A percentile compares a stretch with the other conserved stretches of the same genome.
phyloP scores from a whole-genome alignment of 208 protist species.

The Porcisia deanei region DNA sequence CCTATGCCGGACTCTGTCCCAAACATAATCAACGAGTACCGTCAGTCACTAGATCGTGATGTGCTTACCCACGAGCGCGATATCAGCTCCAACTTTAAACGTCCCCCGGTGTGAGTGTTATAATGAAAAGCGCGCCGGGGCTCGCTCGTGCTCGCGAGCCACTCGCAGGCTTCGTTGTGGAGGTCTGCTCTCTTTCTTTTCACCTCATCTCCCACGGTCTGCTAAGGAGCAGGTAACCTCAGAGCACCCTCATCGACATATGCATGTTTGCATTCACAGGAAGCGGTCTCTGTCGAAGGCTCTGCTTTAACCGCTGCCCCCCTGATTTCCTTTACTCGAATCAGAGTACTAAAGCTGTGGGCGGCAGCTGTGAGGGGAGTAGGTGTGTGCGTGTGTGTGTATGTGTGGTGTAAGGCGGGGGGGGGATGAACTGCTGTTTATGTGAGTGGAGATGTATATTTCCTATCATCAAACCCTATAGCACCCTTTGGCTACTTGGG shows the following conservation, averaged over 20 bases:
- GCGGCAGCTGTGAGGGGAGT: too few relatives aligned
- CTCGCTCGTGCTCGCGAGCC: background rate
- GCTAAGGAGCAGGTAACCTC: background rate
- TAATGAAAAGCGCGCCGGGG: background rate
- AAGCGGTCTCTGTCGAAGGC: too few relatives aligned
- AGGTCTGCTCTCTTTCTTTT: background rate
- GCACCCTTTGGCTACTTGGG: too few relatives aligned
- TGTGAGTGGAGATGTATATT: too few relatives aligned
- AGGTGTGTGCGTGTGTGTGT: too few relatives aligned
- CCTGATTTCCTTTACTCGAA: too few relatives aligned
- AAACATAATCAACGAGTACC: conserved; percentile 92
- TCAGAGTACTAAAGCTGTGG: too few relatives aligned
- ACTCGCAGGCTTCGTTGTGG: background rate
- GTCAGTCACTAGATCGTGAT: conserved; percentile 77
- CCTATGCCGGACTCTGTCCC: conserved; percentile 76
- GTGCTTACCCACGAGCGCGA: conserved; percentile 65
- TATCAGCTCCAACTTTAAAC: conserved; percentile 43
- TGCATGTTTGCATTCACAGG: background rate
- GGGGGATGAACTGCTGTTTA: too few relatives aligned
- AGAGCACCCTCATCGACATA: too few relatives aligned
- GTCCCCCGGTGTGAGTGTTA: conserved; percentile 22
- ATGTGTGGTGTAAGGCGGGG: too few relatives aligned
- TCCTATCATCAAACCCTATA: too few relatives aligned
- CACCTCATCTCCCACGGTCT: background rate
- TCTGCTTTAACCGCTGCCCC: too few relatives aligned